Evolutionary conservation across 1,284 basidiomycete species (phyloP), one percentile per base, ranked within the genome.

Genomic region (Ganoderma boninense): DNA sequence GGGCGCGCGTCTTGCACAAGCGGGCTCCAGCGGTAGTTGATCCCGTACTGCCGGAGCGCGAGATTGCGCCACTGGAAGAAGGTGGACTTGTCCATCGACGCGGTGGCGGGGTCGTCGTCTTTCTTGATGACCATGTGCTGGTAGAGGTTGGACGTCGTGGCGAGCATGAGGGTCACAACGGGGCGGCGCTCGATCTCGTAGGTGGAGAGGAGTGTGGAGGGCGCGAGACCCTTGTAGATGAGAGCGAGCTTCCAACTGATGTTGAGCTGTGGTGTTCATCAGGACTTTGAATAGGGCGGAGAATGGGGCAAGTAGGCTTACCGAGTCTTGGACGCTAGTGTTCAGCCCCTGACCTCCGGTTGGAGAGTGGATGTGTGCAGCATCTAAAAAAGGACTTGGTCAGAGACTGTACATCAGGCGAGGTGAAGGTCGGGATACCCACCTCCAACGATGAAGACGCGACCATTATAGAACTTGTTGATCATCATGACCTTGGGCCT

Each of bases 21-120:
- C 5, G 82, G 77, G 73, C 86, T 87, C 80, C 83, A 83, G 26
- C 85, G 81, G 69, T 84, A 87, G 75, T 87, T 87, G 56, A 87
- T 80, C 1, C 85, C 85, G 54, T 86, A 79, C 74, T 84, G 84
- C 26, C 76, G 72, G 35, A 86, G 77, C 2, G 77, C 23, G 2
- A 7, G 11, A 54, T 66, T 56, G 38, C 35, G 44, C 70, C 70
- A 70, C 43, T 60, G 26, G n/a, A 63, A 26, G 57, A 64, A 66
- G 32, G 29, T 23, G 23, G 35, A 10, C n/a, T 60, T 59, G 26
- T 56, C 49, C 49, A n/a, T 20, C 20, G 23, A 23, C n/a, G 13
- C 23, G 13, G 49, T n/a, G 49, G 13, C 14, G 5, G 29, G 46
- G 46, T 26, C 46, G 4, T 54, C 38, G 11, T 26, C 64, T 20